Evolutionary conservation across 1,284 basidiomycete species (phyloP), one percentile per base, ranked within the genome.

Genomic region (Takashimella tepidaria): DNA sequence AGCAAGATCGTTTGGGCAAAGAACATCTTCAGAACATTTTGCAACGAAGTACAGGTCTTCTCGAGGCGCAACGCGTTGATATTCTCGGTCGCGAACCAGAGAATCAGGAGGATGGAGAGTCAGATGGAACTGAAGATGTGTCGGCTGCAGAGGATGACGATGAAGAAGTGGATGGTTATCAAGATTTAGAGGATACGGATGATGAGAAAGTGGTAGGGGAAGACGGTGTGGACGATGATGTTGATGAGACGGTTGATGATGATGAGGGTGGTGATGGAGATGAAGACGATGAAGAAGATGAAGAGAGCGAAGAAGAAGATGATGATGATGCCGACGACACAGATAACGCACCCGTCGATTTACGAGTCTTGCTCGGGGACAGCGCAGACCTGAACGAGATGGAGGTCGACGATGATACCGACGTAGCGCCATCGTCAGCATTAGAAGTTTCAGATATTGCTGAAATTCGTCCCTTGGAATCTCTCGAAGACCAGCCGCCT

Each of bases 21-120:
- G 84, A 87, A 62, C 92, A 96, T 76, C 80, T 98, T 23, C 88
- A 92, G 70, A 89, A 86, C 3, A 91, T 98, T 61, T 78, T 98
- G 40, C 84, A 92, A 72, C 87, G 95, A 66, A 95, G 91, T 42
- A 89, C 89, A 0, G 85, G 87, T 50, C 84, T 96, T 62, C 78
- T 97, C 54, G 86, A 89, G 67, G 87, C 88, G 5, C 92, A 93
- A 65, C 84, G 88, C 42, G 79, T 82, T 1, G 86, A 87, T 63
- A 75, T 92, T 44, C 77, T 78, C 0, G 79, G 70, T 5, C 51
- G 71, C 58, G 69, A 69, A 16, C 42, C 22, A 10, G 61, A 55
- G 10, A 49, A 61, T 51, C 60, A 59, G 4, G 68, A 62, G 2
- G 51, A 51, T 12, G 52, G 37, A 16, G 56, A 49, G 8, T 64